Percentiles rank a stretch among this genome's conserved stretches.
phyloP scores from a whole-genome alignment of 345 rosid species.

The Camelina sativa region DNA sequence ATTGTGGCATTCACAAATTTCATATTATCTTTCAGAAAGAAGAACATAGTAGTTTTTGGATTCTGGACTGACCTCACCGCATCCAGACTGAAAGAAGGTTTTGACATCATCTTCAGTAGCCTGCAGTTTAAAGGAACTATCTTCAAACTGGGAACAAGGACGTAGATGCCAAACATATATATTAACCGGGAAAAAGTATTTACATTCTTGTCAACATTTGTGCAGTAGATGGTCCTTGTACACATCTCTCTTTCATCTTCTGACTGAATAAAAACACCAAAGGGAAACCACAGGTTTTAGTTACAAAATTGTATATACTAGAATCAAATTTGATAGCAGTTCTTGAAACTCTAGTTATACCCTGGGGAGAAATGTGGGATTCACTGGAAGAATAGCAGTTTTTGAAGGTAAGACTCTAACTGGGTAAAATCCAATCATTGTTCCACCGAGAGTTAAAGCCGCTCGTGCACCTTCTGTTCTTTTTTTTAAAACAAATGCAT shows the following conservation, averaged over 20 bases:
- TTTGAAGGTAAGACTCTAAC: constrained; percentile 89
- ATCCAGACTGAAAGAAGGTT: constrained; percentile 67
- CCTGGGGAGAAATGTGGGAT: constrained; percentile 91
- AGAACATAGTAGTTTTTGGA: not conserved
- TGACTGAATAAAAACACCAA: constrained; percentile 55
- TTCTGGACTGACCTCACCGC: constrained; percentile 77
- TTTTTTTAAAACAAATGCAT: constrained; percentile 19
- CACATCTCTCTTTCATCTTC: constrained; percentile 97
- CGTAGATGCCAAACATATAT: not conserved
- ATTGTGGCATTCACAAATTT: constrained; percentile 5
- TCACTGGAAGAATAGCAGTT: constrained; percentile 96
- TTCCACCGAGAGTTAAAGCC: constrained; percentile 76
- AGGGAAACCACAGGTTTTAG: not conserved
- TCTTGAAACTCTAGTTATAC: constrained; percentile 37
- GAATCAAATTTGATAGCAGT: not conserved
- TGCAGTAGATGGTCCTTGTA: constrained; percentile 84
- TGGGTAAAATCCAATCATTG: constrained; percentile 81
- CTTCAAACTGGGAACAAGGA: not conserved
- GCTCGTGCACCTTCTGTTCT: constrained; percentile 71
- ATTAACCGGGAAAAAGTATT: not conserved
- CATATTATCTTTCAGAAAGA: constrained; percentile 1
- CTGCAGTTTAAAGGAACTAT: constrained; percentile 44
- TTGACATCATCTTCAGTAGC: constrained; percentile 73
- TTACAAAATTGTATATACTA: not conserved
- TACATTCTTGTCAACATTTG: constrained; percentile 90